These are phyloP conservation scores for Talaromyces wortmannii DNA, from an alignment of 495 filamentous ascomycete genomes.

Conservation along the genomic window DNA sequence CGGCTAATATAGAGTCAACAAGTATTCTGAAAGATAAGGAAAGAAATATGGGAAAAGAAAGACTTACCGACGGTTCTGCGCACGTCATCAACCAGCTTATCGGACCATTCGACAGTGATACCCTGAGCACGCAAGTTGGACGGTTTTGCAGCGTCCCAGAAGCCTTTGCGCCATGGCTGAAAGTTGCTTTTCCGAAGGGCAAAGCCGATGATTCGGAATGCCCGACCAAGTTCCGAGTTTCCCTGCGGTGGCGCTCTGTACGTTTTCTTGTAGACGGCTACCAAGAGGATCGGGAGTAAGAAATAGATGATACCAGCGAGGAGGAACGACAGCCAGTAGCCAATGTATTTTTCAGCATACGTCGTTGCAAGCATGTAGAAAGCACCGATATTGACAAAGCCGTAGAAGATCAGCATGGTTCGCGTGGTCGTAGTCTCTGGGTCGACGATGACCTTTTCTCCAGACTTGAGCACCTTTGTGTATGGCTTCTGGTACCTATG, in stretches of 20 bases:
- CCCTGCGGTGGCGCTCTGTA: constrained; percentile 18
- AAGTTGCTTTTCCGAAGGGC: constrained; percentile 44
- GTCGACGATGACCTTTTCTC: constrained; percentile 33
- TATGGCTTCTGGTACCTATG: constrained; percentile 16
- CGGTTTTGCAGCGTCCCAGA: constrained; percentile 61
- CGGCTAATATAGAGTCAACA: constrained; percentile 15
- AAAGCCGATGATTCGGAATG: no score
- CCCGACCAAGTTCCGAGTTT: no score
- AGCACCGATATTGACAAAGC: constrained; percentile 27
- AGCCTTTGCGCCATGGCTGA: constrained; percentile 46
- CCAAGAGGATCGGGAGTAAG: constrained; percentile 42
- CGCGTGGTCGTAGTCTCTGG: constrained; percentile 22
- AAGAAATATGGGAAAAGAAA: no score
- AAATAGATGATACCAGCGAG: constrained; percentile 41
- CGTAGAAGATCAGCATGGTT: constrained; percentile 28
- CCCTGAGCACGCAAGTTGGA: constrained; percentile 44
- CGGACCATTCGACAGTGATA: constrained; percentile 37
- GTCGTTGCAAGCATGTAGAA: constrained; percentile 27
- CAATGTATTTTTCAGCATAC: constrained; percentile 30
- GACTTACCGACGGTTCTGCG: constrained; percentile 18
- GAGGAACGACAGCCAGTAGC: constrained; percentile 27
- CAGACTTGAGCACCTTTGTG: constrained; percentile 22
- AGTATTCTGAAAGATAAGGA: no score
- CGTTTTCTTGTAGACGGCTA: constrained; percentile 34
- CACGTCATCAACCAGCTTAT: constrained; percentile 42